Conservation (phyloP, 768 basidiomycete species). For the Dacryopinax primogenitus region DNA sequence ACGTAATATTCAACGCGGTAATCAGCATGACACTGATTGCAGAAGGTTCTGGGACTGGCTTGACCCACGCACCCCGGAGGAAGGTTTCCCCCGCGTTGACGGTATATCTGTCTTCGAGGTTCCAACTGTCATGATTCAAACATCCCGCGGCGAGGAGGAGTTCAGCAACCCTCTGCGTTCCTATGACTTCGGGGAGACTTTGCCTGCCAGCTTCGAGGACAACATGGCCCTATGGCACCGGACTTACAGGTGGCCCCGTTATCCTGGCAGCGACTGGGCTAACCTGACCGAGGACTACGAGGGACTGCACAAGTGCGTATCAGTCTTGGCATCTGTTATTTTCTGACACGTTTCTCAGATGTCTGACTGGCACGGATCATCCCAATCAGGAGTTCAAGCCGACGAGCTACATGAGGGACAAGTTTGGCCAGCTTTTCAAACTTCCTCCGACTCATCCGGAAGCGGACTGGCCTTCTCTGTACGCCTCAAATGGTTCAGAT, state of each 20-base stretch:
- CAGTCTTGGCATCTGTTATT: neutral
- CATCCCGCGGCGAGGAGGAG: constrained; percentile 1
- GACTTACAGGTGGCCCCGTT: constrained; percentile 1
- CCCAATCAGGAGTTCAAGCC: constrained; percentile 7
- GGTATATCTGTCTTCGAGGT: neutral
- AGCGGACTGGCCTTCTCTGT: neutral
- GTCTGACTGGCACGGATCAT: neutral
- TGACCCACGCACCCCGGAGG: neutral
- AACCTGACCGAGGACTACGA: constrained; percentile 1
- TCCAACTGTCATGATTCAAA: neutral
- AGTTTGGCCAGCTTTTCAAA: constrained; percentile 1
- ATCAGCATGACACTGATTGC: neutral
- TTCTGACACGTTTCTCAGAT: neutral
- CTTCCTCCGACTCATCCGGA: neutral
- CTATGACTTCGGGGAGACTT: neutral
- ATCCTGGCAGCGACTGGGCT: neutral
- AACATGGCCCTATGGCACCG: constrained; percentile 5
- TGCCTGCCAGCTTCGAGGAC: neutral
- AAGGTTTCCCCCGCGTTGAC: constrained; percentile 5
- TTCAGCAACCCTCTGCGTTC: neutral
- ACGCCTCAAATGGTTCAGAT: neutral
- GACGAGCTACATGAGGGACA: constrained; percentile 4
- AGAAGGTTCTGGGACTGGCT: constrained; percentile 11
- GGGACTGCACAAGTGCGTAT: neutral
- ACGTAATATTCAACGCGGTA: neutral